phyloP scores from a whole-genome alignment of 2,329 filamentous ascomycete species.

The Fusarium sacchari region DNA sequence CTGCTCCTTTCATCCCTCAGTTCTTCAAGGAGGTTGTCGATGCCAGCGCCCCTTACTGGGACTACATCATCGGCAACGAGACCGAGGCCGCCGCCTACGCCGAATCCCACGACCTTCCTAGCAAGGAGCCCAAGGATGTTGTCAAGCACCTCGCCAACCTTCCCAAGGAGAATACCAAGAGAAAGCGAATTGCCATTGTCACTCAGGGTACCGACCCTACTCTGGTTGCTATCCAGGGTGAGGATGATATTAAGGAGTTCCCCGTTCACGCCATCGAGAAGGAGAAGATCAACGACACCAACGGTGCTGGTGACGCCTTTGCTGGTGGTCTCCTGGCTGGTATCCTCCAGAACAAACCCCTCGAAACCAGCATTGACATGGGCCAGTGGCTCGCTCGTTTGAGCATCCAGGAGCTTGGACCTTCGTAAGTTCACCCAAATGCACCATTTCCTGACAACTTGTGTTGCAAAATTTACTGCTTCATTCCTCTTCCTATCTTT shows the following conservation, averaged over 20 bases:
- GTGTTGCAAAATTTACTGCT: constrained; percentile 7
- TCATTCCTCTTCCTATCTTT: constrained; percentile 35
- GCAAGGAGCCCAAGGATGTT: constrained; percentile 84
- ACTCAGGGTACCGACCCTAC: constrained; percentile 96
- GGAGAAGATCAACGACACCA: constrained; percentile 91
- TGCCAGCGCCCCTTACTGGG: constrained; percentile 87
- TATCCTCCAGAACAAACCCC: constrained; percentile 82
- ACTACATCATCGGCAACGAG: constrained; percentile 97
- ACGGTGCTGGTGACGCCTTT: constrained; percentile 96
- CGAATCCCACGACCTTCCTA: constrained; percentile 78
- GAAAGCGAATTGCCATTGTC: constrained; percentile 87
- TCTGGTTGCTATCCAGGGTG: constrained; percentile 80
- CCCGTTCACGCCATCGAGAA: constrained; percentile 81
- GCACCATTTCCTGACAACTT: constrained; percentile 13
- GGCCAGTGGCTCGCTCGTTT: constrained; percentile 96
- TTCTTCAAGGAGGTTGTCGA: constrained; percentile 98
- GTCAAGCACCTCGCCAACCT: constrained; percentile 86
- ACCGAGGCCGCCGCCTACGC: constrained; percentile 91
- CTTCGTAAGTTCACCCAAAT: constrained; percentile 76
- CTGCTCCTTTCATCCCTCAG: constrained; percentile 93
- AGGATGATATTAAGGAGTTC: constrained; percentile 78
- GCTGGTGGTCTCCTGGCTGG: constrained; percentile 94
- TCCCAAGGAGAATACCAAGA: constrained; percentile 89
- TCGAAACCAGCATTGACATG: constrained; percentile 85
- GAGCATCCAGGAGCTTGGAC: constrained; percentile 94